Evolutionary conservation across 1,139 yeast species (phyloP).

Genomic region (Candida pseudoviswanathii): DNA sequence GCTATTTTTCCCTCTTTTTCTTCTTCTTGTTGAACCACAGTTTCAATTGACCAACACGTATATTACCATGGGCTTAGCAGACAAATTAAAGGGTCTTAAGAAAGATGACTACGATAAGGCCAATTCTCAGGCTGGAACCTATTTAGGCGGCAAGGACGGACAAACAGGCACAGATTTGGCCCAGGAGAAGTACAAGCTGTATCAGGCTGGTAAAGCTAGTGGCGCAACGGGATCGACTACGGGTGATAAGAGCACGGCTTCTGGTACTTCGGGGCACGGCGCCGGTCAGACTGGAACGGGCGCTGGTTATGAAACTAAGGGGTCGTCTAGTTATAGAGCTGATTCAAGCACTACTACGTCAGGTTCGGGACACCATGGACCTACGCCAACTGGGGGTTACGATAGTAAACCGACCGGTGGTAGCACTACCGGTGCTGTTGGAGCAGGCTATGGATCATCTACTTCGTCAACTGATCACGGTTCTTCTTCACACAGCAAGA

Average conservation of each 20-base stretch:
- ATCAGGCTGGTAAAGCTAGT: constrained; percentile 5
- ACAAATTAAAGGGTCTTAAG: constrained; percentile 15
- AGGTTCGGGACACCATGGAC: not conserved
- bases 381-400: not conserved
- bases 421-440: not conserved
- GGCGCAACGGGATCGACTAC: not conserved
- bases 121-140: constrained; percentile 15
- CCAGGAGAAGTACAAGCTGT: constrained; percentile 14
- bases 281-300: not conserved
- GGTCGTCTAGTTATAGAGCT: too few relatives aligned
- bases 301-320: not conserved
- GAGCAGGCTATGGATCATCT: not conserved
- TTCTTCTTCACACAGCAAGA: constrained; percentile 18
- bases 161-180: constrained; percentile 16
- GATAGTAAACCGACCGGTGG: too few relatives aligned
- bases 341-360: not conserved
- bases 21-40: too few relatives aligned
- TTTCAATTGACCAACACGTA: not conserved
- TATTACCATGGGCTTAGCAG: constrained; percentile 14
- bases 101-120: constrained; percentile 13
- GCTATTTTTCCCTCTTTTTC: too few relatives aligned
- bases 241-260: not conserved
- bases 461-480: not conserved
- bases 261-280: not conserved
- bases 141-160: constrained; percentile 15